phyloP scores from a whole-genome alignment of 805 yeast species.

The Teunomyces aglyptinius region DNA sequence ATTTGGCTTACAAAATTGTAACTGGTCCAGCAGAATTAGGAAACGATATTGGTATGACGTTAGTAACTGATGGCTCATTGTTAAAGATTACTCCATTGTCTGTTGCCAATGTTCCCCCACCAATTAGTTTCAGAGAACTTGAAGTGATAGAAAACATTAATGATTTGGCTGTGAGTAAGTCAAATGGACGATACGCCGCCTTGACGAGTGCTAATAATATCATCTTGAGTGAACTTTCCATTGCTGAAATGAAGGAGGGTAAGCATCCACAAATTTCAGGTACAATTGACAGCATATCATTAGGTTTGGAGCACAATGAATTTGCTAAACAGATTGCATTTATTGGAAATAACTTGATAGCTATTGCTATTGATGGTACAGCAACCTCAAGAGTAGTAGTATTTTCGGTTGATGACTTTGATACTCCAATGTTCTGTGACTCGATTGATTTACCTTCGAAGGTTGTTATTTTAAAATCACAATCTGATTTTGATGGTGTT shows the following conservation, averaged over 20 bases:
- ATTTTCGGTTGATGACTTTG: conserved; percentile 44
- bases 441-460: conserved; percentile 48
- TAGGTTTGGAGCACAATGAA: conserved; percentile 40
- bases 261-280: conserved; percentile 44
- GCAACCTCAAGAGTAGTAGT: conserved; percentile 50
- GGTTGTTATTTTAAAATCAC: conserved; percentile 54
- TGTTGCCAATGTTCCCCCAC: conserved; percentile 92
- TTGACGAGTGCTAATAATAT: conserved; percentile 45
- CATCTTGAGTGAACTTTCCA: conserved; percentile 40
- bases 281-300: conserved; percentile 29
- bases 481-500: conserved; percentile 49
- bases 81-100: conserved; percentile 79
- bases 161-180: conserved; percentile 62
- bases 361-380: conserved; percentile 57
- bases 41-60: conserved; percentile 70
- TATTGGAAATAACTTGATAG: conserved; percentile 49
- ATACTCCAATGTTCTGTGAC: conserved; percentile 40
- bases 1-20: conserved; percentile 59
- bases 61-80: conserved; percentile 75
- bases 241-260: conserved; percentile 49
- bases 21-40: conserved; percentile 72
- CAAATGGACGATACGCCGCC: conserved; percentile 59
- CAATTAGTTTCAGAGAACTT: conserved; percentile 72
- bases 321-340: conserved; percentile 64
- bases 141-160: conserved; percentile 50